phyloP scores from a whole-genome alignment of 2,329 filamentous ascomycete species.

The Fusarium sp. region DNA sequence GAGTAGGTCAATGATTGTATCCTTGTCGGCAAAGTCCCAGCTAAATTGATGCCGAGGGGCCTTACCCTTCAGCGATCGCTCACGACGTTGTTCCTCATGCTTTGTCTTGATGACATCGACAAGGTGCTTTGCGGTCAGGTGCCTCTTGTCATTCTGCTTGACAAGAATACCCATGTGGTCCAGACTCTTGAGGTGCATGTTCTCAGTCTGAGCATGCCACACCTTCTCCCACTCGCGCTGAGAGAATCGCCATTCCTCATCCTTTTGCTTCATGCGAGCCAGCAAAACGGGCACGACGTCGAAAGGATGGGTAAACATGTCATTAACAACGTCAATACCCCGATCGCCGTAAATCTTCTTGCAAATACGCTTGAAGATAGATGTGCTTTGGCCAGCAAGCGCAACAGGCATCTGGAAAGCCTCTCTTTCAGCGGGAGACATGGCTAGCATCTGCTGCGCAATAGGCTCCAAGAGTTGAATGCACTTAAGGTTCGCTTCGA shows the following conservation, averaged over 20 bases:
- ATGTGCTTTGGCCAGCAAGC: constrained; percentile 92
- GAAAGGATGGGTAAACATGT: constrained; percentile 88
- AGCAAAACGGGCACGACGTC: constrained; percentile 91
- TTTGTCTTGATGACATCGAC: constrained; percentile 93
- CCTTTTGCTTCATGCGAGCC: constrained; percentile 92
- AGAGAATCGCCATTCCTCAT: constrained; percentile 97
- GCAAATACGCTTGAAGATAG: constrained; percentile 96
- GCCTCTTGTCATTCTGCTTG: constrained; percentile 91
- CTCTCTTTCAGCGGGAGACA: constrained; percentile 80
- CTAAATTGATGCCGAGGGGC: constrained; percentile 80
- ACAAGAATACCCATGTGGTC: constrained; percentile 96
- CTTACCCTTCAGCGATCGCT: constrained; percentile 74
- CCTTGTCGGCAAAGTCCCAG: constrained; percentile 80
- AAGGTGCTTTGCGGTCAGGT: constrained; percentile 90
- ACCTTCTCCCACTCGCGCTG: constrained; percentile 99
- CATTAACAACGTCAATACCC: constrained; percentile 86
- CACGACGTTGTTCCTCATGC: constrained; percentile 88
- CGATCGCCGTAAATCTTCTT: constrained; percentile 97
- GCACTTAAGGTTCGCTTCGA: constrained; percentile 93
- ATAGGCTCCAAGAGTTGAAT: constrained; percentile 97
- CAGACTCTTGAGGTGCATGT: constrained; percentile 95
- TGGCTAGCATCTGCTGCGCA: constrained; percentile 88
- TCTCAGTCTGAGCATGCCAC: constrained; percentile 95
- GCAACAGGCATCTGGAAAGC: constrained; percentile 85
- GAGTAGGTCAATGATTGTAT: constrained; percentile 74